Percentiles rank a stretch among this genome's conserved stretches.
Conservation (phyloP, 805 yeast genomes). For the Sugiyamaella floridensis region DNA sequence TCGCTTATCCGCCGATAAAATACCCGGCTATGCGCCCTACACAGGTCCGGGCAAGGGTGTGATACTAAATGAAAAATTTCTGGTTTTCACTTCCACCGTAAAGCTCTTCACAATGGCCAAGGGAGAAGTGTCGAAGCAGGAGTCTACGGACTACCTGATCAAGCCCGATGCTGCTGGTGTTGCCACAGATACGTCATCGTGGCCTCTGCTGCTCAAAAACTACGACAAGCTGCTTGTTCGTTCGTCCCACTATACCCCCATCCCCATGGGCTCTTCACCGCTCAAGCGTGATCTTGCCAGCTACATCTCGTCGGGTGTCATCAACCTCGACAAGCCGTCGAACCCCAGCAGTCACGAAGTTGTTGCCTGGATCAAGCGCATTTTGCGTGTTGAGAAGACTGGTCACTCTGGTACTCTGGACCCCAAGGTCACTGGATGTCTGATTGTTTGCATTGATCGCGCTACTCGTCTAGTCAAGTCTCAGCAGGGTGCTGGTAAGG, state of each 20-base stretch:
- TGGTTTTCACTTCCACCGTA: not conserved
- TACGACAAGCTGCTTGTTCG: conserved; percentile 91
- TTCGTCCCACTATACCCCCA: conserved; percentile 96
- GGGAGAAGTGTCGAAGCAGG: conserved; percentile 29
- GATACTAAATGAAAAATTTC: not conserved
- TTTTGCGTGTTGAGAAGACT: conserved; percentile 90
- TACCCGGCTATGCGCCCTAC: not conserved
- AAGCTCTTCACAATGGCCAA: conserved; percentile 38
- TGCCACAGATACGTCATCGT: conserved; percentile 78
- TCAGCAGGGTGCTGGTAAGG: conserved; percentile 99
- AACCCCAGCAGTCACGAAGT: conserved; percentile 99
- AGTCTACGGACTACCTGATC: conserved; percentile 55
- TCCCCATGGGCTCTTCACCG: conserved; percentile 93
- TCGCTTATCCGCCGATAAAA: too few species aligned
- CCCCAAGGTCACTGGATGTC: conserved; percentile 98
- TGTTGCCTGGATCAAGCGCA: conserved; percentile 98
- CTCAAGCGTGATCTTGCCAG: conserved; percentile 86
- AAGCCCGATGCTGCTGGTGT: conserved; percentile 77
- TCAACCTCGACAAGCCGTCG: conserved; percentile 95
- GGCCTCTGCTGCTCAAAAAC: conserved; percentile 93
- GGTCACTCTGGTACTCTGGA: conserved; percentile 99
- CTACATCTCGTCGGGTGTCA: conserved; percentile 90
- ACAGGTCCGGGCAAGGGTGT: too few species aligned
- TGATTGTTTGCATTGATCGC: conserved; percentile 95
- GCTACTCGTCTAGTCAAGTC: conserved; percentile 97